phyloP scores from a whole-genome alignment of 768 basidiomycete species.

The Lepiota subincarnata region DNA sequence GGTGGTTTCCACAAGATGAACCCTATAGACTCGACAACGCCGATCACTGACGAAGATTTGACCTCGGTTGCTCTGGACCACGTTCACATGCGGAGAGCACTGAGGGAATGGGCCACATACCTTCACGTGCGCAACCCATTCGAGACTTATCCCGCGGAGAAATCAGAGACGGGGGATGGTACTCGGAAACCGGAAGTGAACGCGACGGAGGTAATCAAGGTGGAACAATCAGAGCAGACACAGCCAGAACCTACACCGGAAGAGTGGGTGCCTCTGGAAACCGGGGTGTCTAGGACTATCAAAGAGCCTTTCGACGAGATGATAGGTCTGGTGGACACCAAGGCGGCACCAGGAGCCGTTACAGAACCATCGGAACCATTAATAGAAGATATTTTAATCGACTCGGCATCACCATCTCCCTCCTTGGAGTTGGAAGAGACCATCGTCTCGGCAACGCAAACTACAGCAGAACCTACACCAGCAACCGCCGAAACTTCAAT shows the following conservation, averaged over 20 bases:
- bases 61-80: slow-evolving; percentile 22
- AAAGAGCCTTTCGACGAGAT: neutral
- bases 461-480: neutral
- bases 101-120: slow-evolving; percentile 21
- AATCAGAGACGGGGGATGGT: neutral
- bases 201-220: neutral
- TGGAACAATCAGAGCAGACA: neutral
- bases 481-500: no score
- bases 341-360: neutral
- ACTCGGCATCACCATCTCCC: neutral
- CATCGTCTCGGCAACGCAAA: neutral
- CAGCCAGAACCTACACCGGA: neutral
- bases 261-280: neutral
- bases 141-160: slow-evolving; percentile 17
- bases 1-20: slow-evolving; percentile 31
- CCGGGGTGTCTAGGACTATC: neutral
- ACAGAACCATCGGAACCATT: neutral
- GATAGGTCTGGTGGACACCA: slow-evolving; percentile 2
- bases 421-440: neutral
- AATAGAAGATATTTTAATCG: neutral
- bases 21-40: slow-evolving; percentile 22
- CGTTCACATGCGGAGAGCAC: slow-evolving; percentile 24
- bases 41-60: slow-evolving; percentile 21
- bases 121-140: slow-evolving; percentile 22
- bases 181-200: neutral